These are phyloP conservation scores for Plasmodium vivax DNA, from an alignment of 169 alveolate genomes.

Conservation along the genomic window DNA sequence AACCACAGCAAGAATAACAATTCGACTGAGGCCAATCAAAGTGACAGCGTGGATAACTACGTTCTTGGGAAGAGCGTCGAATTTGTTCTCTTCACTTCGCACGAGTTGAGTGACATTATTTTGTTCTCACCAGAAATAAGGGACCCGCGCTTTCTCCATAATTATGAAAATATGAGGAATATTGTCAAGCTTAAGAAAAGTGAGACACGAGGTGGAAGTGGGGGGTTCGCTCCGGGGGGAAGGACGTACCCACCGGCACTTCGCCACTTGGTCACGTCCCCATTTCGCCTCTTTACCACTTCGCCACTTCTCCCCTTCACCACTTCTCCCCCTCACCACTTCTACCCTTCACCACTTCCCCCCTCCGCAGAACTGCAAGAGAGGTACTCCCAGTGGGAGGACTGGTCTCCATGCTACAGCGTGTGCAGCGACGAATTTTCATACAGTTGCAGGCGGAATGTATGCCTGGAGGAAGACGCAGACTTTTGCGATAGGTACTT, in stretches of 20 bases:
- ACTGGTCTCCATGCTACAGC: slow-evolving; percentile 66
- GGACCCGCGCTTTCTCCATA: neutral
- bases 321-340: no score
- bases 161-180: slow-evolving; percentile 39
- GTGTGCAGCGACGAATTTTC: slow-evolving; percentile 32
- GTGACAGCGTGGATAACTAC: neutral
- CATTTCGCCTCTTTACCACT: no score
- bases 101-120: slow-evolving; percentile 14
- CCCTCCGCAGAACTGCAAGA: slow-evolving; percentile 2
- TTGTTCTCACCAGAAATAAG: neutral
- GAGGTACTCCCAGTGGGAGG: neutral
- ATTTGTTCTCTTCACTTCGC: slow-evolving; percentile 44
- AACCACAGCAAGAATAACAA: neutral
- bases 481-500: slow-evolving; percentile 45
- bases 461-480: slow-evolving; percentile 9
- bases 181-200: slow-evolving; percentile 42
- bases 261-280: neutral
- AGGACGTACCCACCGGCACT: neutral
- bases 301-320: neutral
- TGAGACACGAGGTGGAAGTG: neutral
- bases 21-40: neutral
- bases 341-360: neutral
- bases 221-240: neutral
- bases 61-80: neutral
- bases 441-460: slow-evolving; percentile 38